These are phyloP conservation scores for Spizellomyces punctatus DNA, from an alignment of 192 early-diverging fungal genomes.

Conservation along the genomic window DNA sequence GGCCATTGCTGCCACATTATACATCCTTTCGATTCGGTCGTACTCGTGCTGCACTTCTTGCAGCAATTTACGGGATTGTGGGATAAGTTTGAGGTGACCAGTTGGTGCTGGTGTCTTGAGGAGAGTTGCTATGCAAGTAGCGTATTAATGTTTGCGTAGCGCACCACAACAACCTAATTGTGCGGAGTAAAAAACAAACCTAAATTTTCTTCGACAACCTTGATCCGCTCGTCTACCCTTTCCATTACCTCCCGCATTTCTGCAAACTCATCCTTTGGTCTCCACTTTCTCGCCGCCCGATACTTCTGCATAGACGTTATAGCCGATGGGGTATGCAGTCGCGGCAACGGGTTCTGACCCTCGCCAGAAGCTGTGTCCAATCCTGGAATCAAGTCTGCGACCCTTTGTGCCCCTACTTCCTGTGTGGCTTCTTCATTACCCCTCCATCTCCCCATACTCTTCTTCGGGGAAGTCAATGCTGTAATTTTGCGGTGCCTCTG, in stretches of 20 bases:
- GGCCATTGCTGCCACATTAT: conserved; percentile 31
- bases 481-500: conserved; percentile 14
- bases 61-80: conserved; percentile 38
- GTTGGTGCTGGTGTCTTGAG: conserved; percentile 10
- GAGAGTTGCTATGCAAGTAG: conserved; percentile 6
- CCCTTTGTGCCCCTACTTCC: not conserved
- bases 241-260: conserved; percentile 45
- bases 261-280: conserved; percentile 47
- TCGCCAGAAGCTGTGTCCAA: not conserved
- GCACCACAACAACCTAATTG: not conserved
- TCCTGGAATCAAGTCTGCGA: not conserved
- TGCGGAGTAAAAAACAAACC: conserved; percentile 6
- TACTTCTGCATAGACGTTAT: conserved; percentile 9
- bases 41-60: conserved; percentile 45
- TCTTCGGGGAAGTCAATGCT: not conserved
- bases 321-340: conserved; percentile 4
- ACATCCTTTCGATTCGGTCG: conserved; percentile 41
- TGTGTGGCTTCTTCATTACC: not conserved
- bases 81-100: conserved; percentile 13
- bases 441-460: not conserved
- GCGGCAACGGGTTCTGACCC: not conserved
- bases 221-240: conserved; percentile 36
- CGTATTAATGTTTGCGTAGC: not conserved
- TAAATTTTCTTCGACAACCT: conserved; percentile 44
- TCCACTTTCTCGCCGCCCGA: not conserved